Evolutionary conservation across 2,329 filamentous ascomycete species (phyloP), one percentile per base, ranked within the genome.

Genomic region (Fusarium coffeatum): DNA sequence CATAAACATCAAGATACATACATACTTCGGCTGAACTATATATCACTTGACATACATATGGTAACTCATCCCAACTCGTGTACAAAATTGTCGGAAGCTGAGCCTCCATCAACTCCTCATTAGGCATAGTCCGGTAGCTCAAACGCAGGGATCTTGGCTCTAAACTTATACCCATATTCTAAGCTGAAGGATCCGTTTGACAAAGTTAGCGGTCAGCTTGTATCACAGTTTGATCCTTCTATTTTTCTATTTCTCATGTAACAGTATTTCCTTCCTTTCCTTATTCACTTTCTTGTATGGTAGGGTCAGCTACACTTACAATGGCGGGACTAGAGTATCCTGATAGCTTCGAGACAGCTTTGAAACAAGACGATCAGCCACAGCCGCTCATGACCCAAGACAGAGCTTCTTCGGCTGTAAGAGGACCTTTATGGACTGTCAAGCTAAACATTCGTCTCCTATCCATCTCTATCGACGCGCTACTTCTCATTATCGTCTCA

Each of bases 391-490:
- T 30, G 43, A 15, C 18, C 55, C 23, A 30, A 42, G 49, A 55
- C 16, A 30, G 27, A 45, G 22, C 30, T 13, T 6, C 22, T 22
- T 9, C 30, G 7, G 16, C 49, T 5, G 20, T n/a, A 6, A 55
- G 42, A 16, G 59, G 48, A 3, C 46, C 51, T 34, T 6, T 64
- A 28, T 56, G 54, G 59, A 54, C 50, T 11, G 42, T 47, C 18
- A 68, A 67, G 23, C 49, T 68, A 13, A 68, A 68, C 49, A 46
- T 68, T 25, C 59, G 64, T 16, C 45, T 68, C 23, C 61, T 68
- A 28, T 68, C 59, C n/a, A 41, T 68, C 16, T 68, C 59, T n/a
- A 40, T 68, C 32, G 49, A 59, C 10, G 22, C 32, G n/a, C 20
- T 68, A 20, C 59, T 68, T 28, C 45, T 68, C 7, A 34, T 64